These are phyloP conservation scores for Quercus mongolica DNA, from an alignment of 306 rosid genomes.

Conservation along the genomic window DNA sequence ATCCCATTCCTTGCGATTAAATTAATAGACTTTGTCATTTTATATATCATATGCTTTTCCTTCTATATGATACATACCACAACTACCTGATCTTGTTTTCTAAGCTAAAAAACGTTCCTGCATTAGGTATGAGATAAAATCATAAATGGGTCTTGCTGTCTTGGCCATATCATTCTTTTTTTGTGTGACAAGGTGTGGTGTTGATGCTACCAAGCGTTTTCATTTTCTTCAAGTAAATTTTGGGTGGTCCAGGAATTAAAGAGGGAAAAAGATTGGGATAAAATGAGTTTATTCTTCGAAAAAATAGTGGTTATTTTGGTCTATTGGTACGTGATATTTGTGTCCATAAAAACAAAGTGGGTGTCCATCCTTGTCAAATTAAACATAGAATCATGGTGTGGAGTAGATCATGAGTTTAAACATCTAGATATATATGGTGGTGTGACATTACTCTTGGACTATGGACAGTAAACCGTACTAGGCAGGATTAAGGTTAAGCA, in stretches of 20 bases:
- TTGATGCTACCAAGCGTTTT: not conserved
- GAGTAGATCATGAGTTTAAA: too few species aligned
- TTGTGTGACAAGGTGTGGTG: conserved; percentile 3
- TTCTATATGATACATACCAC: too few species aligned
- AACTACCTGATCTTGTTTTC: not conserved
- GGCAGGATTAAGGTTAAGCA: too few species aligned
- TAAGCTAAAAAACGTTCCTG: not conserved
- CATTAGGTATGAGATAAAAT: too few species aligned
- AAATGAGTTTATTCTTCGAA: not conserved
- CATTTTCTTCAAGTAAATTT: not conserved
- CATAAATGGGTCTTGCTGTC: too few species aligned
- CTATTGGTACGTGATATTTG: not conserved
- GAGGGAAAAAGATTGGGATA: not conserved
- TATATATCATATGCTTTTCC: not conserved
- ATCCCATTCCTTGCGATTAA: not conserved
- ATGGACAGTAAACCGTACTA: too few species aligned
- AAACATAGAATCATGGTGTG: too few species aligned
- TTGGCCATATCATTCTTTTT: not conserved
- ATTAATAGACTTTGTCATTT: not conserved
- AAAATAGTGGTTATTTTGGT: not conserved
- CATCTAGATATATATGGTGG: too few species aligned
- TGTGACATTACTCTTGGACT: too few species aligned
- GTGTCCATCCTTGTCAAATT: conserved; percentile 10
- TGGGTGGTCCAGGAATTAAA: conserved; percentile 8
- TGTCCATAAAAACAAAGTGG: not conserved